phyloP scores from a whole-genome alignment of 2,329 filamentous ascomycete species.

The Corniculantispora saksenae region DNA sequence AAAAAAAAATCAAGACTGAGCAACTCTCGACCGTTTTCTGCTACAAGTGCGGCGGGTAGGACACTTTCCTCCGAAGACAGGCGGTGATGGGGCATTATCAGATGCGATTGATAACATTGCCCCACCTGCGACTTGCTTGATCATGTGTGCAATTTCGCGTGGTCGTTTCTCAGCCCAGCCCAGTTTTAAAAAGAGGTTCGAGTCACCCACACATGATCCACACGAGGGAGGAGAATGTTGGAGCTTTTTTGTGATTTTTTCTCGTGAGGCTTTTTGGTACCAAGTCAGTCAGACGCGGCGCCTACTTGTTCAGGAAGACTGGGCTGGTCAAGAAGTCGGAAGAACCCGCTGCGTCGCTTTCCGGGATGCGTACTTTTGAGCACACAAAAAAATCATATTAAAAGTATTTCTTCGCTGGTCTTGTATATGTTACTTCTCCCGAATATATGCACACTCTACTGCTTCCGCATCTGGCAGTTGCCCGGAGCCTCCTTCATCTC shows the following conservation, averaged over 20 bases:
- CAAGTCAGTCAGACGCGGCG: background rate
- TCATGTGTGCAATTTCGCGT: conserved; percentile 10
- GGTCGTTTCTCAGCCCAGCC: background rate
- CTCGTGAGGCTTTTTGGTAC: too few species aligned
- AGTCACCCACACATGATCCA: background rate
- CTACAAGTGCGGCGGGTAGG: background rate
- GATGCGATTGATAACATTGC: conserved; percentile 16
- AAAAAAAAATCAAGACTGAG: too few species aligned
- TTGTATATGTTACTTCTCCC: background rate
- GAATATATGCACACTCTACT: background rate
- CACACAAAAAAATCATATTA: too few species aligned
- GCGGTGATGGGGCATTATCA: conserved; percentile 7
- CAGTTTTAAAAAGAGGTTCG: background rate
- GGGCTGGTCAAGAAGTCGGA: background rate
- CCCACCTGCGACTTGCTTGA: background rate
- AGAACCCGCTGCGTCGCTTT: background rate
- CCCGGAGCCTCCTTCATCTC: background rate
- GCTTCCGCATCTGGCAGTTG: background rate
- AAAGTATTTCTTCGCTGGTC: too few species aligned
- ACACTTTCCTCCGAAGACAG: background rate
- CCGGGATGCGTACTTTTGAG: too few species aligned
- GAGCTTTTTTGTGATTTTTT: too few species aligned
- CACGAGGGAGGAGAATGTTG: background rate
- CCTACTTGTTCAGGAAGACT: background rate
- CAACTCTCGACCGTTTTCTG: background rate